A percentile compares a stretch with the other conserved stretches of the same genome.
phyloP scores from a whole-genome alignment of 163 green algal species.

The Trebouxiophyceae sp. region DNA sequence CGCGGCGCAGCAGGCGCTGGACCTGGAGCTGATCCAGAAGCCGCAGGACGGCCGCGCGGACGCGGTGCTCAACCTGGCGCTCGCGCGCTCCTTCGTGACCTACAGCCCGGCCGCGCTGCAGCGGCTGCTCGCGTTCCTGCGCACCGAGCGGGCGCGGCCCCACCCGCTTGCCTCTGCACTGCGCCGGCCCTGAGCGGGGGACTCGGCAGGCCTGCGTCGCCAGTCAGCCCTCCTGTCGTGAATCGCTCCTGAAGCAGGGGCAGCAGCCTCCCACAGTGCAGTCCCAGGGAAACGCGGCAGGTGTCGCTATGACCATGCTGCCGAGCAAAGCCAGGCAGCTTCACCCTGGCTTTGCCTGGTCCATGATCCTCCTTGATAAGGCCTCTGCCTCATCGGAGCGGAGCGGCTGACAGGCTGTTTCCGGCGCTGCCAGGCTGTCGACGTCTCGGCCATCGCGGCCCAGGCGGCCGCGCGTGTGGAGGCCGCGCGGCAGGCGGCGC shows the following conservation, averaged over 20 bases:
- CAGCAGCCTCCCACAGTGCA: not conserved
- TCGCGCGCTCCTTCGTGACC: slow-evolving; percentile 70
- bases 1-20: slow-evolving; percentile 23
- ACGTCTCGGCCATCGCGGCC: slow-evolving; percentile 48
- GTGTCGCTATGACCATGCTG: slow-evolving; percentile 17
- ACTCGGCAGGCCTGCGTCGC: too few species aligned
- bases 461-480: slow-evolving; percentile 47
- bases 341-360: not conserved
- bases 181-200: too few species aligned
- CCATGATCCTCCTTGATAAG: not conserved
- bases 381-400: not conserved
- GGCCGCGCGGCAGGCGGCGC: slow-evolving; percentile 35
- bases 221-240: not conserved
- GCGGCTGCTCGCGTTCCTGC: slow-evolving; percentile 64
- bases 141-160: slow-evolving; percentile 29
- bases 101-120: slow-evolving; percentile 50
- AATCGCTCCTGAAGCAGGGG: not conserved
- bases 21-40: slow-evolving; percentile 44
- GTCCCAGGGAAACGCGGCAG: too few species aligned
- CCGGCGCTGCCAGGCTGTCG: slow-evolving; percentile 21
- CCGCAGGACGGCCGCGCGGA: slow-evolving; percentile 73
- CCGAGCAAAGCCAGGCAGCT: slow-evolving; percentile 6
- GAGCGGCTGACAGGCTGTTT: not conserved
- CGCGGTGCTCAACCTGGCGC: slow-evolving; percentile 36
- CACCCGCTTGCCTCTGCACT: too few species aligned